Base-by-base conservation (phyloP, 116 monocot species). In the Trichopus zeylanicus region DNA sequence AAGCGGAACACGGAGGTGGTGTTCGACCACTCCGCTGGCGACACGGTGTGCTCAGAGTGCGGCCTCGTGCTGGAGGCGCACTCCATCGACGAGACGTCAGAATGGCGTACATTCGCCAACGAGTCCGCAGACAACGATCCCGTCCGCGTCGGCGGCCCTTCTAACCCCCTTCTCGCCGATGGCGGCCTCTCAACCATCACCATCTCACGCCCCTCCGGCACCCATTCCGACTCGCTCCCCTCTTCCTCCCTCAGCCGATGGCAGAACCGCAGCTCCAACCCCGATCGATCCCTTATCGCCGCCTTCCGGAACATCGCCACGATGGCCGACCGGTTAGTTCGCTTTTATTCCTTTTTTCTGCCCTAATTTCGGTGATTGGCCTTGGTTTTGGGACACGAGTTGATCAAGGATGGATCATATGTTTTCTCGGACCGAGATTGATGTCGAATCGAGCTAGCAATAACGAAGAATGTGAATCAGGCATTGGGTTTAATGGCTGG, bases 101-200 rank as follows among this genome's bases (percentile, higher is more conserved):
- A 83, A 65, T 83, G 84, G 84, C 29, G 84, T 27, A 84, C 75
- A 25, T 84, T 84, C 62, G 69, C 75, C 48, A 72, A 79, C 63
- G 84, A 84, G 46, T 69, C 79, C 39, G 79, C 51, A 28, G 79
- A 78, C 79, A 79, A 76, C 48, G 84, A 84, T 59, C 84, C 84
- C 48, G 70, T 66, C 55, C 79, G 84, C 34, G 84, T 84, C 39
- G 84, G 84, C n/a, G 66, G 75, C 0, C 80, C 76, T 10, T 57
- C 71, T 54, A 79, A 84, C 72, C 84, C 79, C 0, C 76, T 84
- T 4, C 67, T 84, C 12, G 29, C 76, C n/a, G 66, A 73, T 48
- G 72, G 73, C 10, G 70, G 69, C 18, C 79, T 84, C 34, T 75
- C 72, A 46, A 84, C 84, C 24, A 57, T 79, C 31, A 3, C 13